phyloP scores from a whole-genome alignment of 768 basidiomycete genomes.

The Filobasidium wieringae region DNA sequence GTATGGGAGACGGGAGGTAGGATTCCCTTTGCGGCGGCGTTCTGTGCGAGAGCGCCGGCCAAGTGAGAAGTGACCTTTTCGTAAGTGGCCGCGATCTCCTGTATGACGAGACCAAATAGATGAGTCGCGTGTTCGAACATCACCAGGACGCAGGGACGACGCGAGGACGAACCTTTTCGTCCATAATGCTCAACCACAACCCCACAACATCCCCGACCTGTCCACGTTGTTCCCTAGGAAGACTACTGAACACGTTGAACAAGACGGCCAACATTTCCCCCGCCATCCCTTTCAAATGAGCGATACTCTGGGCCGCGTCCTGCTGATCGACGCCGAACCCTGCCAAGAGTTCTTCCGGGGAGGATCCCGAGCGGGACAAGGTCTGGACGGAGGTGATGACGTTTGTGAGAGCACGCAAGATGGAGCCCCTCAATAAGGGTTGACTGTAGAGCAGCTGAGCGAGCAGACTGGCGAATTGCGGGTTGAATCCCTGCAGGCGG shows the following conservation, averaged over 20 bases:
- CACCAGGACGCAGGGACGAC: neutral
- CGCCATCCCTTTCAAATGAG: constrained; percentile 59
- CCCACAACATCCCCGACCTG: constrained; percentile 78
- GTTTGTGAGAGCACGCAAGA: constrained; percentile 67
- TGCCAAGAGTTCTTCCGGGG: constrained; percentile 38
- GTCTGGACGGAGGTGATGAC: constrained; percentile 69
- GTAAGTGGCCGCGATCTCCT: constrained; percentile 74
- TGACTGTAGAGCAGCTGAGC: constrained; percentile 88
- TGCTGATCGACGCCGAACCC: constrained; percentile 48
- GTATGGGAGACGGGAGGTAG: constrained; percentile 46
- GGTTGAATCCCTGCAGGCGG: constrained; percentile 56
- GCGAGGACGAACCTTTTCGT: constrained; percentile 47
- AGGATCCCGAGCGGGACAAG: constrained; percentile 43
- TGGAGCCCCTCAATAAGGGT: constrained; percentile 63
- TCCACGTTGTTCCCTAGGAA: constrained; percentile 59
- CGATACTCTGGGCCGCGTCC: constrained; percentile 56
- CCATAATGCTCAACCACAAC: constrained; percentile 73
- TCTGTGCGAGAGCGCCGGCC: constrained; percentile 21
- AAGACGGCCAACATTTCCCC: constrained; percentile 91
- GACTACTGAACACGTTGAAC: constrained; percentile 89
- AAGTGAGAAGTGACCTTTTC: constrained; percentile 54
- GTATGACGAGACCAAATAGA: neutral
- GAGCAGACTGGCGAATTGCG: constrained; percentile 73
- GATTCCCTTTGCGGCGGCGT: constrained; percentile 30
- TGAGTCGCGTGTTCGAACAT: neutral